These are phyloP conservation scores for Macaranga tanarius DNA, from an alignment of 441 rosid genomes.

Conservation along the genomic window DNA sequence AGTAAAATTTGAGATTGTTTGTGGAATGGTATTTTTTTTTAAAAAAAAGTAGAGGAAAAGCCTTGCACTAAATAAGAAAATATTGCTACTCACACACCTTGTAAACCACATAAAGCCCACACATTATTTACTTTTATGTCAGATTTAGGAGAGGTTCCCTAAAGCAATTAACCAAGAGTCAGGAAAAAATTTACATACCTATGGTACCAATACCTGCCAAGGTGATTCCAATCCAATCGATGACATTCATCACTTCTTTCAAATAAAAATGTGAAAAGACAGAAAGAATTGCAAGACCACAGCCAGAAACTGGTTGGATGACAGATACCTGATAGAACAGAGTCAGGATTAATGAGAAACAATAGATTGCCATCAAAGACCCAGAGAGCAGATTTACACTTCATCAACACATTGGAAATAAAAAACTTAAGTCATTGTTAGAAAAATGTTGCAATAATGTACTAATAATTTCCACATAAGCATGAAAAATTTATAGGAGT, in stretches of 20 bases:
- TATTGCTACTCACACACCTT: not conserved
- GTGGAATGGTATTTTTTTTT: not conserved
- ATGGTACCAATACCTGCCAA: slow-evolving; percentile 94
- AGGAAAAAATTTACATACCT: slow-evolving; percentile 49
- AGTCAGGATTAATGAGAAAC: slow-evolving; percentile 14
- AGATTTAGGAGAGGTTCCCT: no score
- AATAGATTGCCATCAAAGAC: not conserved
- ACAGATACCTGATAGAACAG: slow-evolving; percentile 69
- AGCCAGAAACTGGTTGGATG: slow-evolving; percentile 96
- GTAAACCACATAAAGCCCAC: not conserved
- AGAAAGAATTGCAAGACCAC: slow-evolving; percentile 92
- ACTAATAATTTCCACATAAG: not conserved
- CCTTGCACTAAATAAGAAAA: not conserved
- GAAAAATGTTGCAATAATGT: not conserved
- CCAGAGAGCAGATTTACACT: not conserved
- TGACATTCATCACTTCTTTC: slow-evolving; percentile 85
- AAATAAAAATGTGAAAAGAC: slow-evolving; percentile 93
- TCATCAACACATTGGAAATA: not conserved
- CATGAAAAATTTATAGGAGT: not conserved
- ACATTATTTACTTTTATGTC: not conserved
- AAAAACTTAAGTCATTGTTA: not conserved
- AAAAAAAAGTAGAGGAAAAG: not conserved
- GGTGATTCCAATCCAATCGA: slow-evolving; percentile 96
- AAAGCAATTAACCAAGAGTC: slow-evolving; percentile 8
- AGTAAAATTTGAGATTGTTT: not conserved